Conservation (phyloP, 768 basidiomycete species). For the Suillus alpinus region DNA sequence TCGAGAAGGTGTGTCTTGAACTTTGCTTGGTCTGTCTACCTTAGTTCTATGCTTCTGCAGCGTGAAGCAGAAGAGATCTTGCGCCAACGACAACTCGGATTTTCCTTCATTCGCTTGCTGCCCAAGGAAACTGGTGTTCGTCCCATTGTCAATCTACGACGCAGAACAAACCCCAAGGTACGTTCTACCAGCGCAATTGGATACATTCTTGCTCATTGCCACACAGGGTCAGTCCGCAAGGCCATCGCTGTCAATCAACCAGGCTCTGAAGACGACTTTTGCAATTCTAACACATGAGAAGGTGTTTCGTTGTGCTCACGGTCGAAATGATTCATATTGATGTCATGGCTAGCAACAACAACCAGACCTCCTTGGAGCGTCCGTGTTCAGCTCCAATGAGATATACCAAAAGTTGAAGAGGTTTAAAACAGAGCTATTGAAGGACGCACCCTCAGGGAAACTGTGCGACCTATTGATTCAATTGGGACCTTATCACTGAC, state of each 20-base stretch:
- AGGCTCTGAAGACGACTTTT: constrained; percentile 80
- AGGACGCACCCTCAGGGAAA: constrained; percentile 36
- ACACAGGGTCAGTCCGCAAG: constrained; percentile 29
- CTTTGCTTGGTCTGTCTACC: background rate
- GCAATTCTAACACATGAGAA: constrained; percentile 87
- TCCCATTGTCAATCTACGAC: constrained; percentile 87
- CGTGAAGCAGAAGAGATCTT: constrained; percentile 62
- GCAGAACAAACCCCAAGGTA: constrained; percentile 40
- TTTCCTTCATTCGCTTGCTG: constrained; percentile 82
- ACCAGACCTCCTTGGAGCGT: constrained; percentile 68
- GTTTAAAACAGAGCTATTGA: constrained; percentile 58
- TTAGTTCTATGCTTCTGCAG: constrained; percentile 35
- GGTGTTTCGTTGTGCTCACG: constrained; percentile 36
- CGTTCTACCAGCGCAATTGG: background rate
- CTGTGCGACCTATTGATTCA: constrained; percentile 43
- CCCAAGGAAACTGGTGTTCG: constrained; percentile 96
- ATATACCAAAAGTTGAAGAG: constrained; percentile 72
- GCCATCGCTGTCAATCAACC: constrained; percentile 73
- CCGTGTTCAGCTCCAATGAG: constrained; percentile 81
- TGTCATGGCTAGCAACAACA: constrained; percentile 50
- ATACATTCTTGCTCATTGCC: background rate
- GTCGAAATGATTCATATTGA: background rate
- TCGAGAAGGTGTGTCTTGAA: constrained; percentile 56
- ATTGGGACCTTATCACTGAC: background rate
- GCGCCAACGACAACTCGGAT: constrained; percentile 70